phyloP scores from a whole-genome alignment of 1,284 basidiomycete species.

The Chalciporus piperatoides region DNA sequence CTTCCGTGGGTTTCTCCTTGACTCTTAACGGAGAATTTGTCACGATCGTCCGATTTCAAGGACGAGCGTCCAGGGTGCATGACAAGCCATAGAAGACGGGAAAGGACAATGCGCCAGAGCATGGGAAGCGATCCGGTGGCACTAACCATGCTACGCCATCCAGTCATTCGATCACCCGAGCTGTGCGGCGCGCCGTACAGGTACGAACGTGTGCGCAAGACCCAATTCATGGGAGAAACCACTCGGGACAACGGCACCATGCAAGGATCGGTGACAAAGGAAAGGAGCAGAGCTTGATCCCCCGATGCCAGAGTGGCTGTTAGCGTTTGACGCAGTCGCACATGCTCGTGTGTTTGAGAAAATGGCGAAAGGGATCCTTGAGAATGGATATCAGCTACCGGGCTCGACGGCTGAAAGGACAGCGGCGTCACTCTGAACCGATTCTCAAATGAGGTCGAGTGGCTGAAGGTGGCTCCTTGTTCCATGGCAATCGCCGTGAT shows the following conservation, averaged over 20 bases:
- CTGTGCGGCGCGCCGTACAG: constrained; percentile 2
- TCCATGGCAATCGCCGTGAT: constrained; percentile 14
- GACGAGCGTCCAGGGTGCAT: constrained; percentile 29
- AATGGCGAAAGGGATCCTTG: constrained; percentile 20
- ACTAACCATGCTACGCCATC: background rate
- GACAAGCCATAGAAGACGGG: constrained; percentile 32
- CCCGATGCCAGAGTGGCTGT: constrained; percentile 30
- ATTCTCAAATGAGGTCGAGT: background rate
- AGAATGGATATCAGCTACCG: constrained; percentile 29
- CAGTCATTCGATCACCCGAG: background rate
- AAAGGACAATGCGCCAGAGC: constrained; percentile 19
- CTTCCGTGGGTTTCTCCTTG: constrained; percentile 20
- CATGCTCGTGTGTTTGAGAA: constrained; percentile 25
- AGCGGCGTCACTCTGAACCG: constrained; percentile 6
- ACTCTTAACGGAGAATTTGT: background rate
- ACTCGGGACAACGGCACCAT: constrained; percentile 29
- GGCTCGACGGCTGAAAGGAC: constrained; percentile 7
- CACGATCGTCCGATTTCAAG: constrained; percentile 10
- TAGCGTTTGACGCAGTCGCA: constrained; percentile 28
- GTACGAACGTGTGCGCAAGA: constrained; percentile 27
- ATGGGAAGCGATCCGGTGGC: constrained; percentile 30
- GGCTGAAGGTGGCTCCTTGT: background rate
- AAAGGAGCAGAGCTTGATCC: constrained; percentile 17
- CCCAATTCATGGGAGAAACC: constrained; percentile 29
- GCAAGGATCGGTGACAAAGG: constrained; percentile 17